Evolutionary conservation across 163 green algal genomes (phyloP), one percentile per base, ranked within the genome.

Genomic region (Trebouxia gelatinosa): DNA sequence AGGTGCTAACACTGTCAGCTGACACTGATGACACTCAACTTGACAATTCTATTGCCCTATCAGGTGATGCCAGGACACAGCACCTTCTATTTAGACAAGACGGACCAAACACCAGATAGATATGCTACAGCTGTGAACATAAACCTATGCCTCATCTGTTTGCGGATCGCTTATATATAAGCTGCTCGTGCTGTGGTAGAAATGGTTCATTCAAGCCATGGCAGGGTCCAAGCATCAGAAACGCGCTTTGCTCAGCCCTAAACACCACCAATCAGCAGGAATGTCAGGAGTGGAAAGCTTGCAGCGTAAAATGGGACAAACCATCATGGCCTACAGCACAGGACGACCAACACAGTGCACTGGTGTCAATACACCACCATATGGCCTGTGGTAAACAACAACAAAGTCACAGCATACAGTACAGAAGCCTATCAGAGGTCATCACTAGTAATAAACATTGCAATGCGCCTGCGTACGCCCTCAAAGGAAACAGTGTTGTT

Each of bases 361-460:
- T 29, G 26, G 34, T 23, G 35, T 72, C 43, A 72, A 43, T 6
- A 66, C 17, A 28, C n/a, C 21, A 39, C 31, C 21, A 70, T 7
- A 1, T n/a, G 31, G 61, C 16, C 32, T 70, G 32, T 54, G 9
- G 43, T 54, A 9, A 13, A 54, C 43, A 23, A 13, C 13, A 23
- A 23, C 43, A 23, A 13, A 54, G 43, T 9, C 43, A 54, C 43
- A 54, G 11, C 61, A 70, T 13, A 70, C 17, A 31, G 40, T 28
- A 43, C 31, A 39, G 17, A 28, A 13, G 17, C n/a, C 34, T 31
- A 21, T 51, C 35, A 72, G 0, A 72, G 17, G 23, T 72, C 64
- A 51, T 72, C 64, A 51, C 35, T 72, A 9, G 64, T 72, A 37
- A 72, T 72, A 28, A 72, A 72, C 64, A 72, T 72, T 23, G 64